phyloP scores from a whole-genome alignment of 352 stramenopile species.

The Detonula confervacea region DNA sequence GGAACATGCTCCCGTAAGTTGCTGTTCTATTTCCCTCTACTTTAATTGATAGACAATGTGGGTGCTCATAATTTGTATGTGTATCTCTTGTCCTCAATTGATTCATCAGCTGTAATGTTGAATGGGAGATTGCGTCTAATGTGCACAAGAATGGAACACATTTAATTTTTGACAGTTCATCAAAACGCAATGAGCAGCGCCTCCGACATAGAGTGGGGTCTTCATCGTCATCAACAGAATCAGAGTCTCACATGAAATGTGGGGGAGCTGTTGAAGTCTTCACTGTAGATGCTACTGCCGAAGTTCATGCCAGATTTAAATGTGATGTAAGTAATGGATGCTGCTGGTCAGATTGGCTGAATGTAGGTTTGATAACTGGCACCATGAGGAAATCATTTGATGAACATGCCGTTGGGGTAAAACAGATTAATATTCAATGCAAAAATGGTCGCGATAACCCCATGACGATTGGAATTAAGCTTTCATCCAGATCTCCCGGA shows the following conservation, averaged over 20 bases:
- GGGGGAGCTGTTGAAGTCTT: constrained; percentile 68
- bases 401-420: neutral
- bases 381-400: constrained; percentile 24
- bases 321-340: constrained; percentile 17
- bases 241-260: constrained; percentile 33
- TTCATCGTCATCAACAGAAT: constrained; percentile 1
- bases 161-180: constrained; percentile 51
- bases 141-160: constrained; percentile 4
- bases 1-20: constrained; percentile 68
- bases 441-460: constrained; percentile 48
- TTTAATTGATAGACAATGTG: too few species aligned
- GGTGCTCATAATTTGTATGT: too few species aligned
- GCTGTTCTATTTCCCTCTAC: neutral
- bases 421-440: constrained; percentile 39
- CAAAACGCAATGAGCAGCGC: constrained; percentile 11
- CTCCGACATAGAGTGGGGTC: neutral
- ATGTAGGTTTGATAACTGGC: constrained; percentile 13
- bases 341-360: constrained; percentile 45
- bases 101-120: constrained; percentile 35
- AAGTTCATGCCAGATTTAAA: constrained; percentile 47
- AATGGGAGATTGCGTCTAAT: constrained; percentile 63
- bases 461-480: constrained; percentile 59
- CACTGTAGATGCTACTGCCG: constrained; percentile 26
- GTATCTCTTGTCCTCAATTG: too few species aligned
- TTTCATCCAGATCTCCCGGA: constrained; percentile 48